These are phyloP conservation scores for Fragaria iinumae DNA, from an alignment of 306 rosid genomes.

Conservation along the genomic window DNA sequence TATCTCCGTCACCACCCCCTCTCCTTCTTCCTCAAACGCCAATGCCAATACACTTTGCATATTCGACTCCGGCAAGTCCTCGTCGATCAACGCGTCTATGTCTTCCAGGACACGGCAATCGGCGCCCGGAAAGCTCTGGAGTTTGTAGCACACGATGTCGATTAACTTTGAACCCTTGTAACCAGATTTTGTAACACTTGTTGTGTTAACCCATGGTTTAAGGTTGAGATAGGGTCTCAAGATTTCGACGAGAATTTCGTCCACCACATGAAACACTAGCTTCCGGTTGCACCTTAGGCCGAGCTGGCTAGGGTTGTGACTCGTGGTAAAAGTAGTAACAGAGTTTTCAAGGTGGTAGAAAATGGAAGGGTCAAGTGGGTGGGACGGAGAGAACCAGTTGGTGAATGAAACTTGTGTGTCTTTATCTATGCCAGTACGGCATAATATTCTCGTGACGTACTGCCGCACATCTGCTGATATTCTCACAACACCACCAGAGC, in stretches of 20 bases:
- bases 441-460: constrained; percentile 49
- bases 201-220: constrained; percentile 31
- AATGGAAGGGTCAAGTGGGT: constrained; percentile 61
- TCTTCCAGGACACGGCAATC: constrained; percentile 74
- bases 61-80: constrained; percentile 41
- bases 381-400: constrained; percentile 57
- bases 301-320: constrained; percentile 10
- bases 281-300: constrained; percentile 45
- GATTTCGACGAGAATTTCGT: constrained; percentile 52
- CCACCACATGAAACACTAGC: constrained; percentile 56
- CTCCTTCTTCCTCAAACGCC: constrained; percentile 56
- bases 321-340: not conserved
- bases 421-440: constrained; percentile 45
- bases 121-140: constrained; percentile 45
- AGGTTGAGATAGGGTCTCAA: constrained; percentile 32
- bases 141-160: constrained; percentile 48
- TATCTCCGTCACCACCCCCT: constrained; percentile 51
- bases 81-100: constrained; percentile 61
- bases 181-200: not conserved
- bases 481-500: constrained; percentile 11
- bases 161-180: constrained; percentile 30
- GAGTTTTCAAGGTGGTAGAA: constrained; percentile 52
- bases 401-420: constrained; percentile 32
- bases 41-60: constrained; percentile 24
- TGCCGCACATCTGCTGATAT: constrained; percentile 34